phyloP scores from a whole-genome alignment of 495 filamentous ascomycete genomes.

The Immersiella caudata region DNA sequence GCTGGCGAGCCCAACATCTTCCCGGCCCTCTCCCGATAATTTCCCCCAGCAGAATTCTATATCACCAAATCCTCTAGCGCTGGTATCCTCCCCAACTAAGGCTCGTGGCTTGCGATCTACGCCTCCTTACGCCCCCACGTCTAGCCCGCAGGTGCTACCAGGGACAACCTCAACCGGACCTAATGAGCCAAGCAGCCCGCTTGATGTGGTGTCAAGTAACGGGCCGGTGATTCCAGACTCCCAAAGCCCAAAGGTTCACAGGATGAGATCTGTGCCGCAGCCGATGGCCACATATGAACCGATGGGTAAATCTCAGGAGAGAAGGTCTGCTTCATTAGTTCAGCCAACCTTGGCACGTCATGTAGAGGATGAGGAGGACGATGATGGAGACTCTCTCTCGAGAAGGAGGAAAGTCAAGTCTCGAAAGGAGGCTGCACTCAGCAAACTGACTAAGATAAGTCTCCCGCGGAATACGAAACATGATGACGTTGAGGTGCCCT shows the following conservation, averaged over 20 bases:
- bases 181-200: constrained; percentile 27
- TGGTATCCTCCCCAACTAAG: constrained; percentile 49
- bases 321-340: constrained; percentile 26
- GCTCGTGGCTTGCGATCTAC: constrained; percentile 45
- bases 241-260: constrained; percentile 15
- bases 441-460: constrained; percentile 41
- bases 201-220: constrained; percentile 19
- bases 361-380: constrained; percentile 33
- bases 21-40: constrained; percentile 49
- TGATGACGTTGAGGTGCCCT: constrained; percentile 44
- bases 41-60: constrained; percentile 39
- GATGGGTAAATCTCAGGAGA: constrained; percentile 40
- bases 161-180: constrained; percentile 25
- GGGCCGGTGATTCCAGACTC: constrained; percentile 33
- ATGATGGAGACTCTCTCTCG: constrained; percentile 25
- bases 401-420: constrained; percentile 30
- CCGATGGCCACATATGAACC: constrained; percentile 39
- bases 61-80: constrained; percentile 37
- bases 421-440: constrained; percentile 42
- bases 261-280: constrained; percentile 29
- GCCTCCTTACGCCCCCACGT: constrained; percentile 31
- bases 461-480: constrained; percentile 34
- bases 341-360: constrained; percentile 4
- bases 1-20: constrained; percentile 51
- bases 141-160: constrained; percentile 40